phyloP scores from a whole-genome alignment of 2,329 filamentous ascomycete genomes.

The Aspergillus luchuensis region DNA sequence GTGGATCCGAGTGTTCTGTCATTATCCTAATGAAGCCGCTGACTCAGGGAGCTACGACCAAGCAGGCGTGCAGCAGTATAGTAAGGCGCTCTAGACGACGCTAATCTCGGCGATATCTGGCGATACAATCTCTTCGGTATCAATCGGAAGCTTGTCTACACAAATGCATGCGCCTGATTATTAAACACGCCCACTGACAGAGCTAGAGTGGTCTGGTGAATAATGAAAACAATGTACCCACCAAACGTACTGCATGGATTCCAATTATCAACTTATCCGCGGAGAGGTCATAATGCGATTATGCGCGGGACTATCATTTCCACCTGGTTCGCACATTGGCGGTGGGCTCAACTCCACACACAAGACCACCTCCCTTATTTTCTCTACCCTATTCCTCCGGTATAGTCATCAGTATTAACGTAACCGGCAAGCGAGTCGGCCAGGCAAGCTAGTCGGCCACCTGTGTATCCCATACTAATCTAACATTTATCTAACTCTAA shows the following conservation, averaged over 20 bases:
- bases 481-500: too few relatives aligned
- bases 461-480: too few relatives aligned
- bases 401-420: neutral
- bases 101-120: slow-evolving; percentile 3
- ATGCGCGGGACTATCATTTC: neutral
- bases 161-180: neutral
- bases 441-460: too few relatives aligned
- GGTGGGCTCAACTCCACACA: neutral
- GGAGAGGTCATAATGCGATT: neutral
- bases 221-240: neutral
- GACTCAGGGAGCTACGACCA: neutral
- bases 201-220: neutral
- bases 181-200: neutral
- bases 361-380: neutral
- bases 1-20: slow-evolving; percentile 7
- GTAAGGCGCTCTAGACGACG: neutral
- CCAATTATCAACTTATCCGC: neutral
- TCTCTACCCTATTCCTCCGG: neutral
- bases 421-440: too few relatives aligned
- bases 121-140: neutral
- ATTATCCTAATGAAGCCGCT: neutral
- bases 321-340: neutral
- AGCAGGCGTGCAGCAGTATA: neutral
- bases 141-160: neutral
- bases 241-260: neutral